Evolutionary conservation across 768 basidiomycete genomes (phyloP).

Genomic region (Serpula lacrymans): DNA sequence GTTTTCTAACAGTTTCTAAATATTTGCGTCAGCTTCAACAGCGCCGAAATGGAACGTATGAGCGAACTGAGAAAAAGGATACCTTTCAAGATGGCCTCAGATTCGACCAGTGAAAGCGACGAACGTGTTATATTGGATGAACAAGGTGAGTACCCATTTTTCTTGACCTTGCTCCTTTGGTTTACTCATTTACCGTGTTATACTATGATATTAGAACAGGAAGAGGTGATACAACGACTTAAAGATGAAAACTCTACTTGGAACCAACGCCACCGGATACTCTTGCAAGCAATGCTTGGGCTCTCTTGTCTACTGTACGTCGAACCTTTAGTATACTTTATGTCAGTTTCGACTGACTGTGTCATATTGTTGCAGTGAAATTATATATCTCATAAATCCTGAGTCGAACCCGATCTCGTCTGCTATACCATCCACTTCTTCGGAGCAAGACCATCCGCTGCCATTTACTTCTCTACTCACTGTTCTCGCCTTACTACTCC

Average conservation of each 20-base stretch:
- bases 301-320: constrained; percentile 48
- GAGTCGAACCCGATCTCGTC: constrained; percentile 45
- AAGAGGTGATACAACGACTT: constrained; percentile 50
- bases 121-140: constrained; percentile 44
- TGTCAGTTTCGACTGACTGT: constrained; percentile 6
- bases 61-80: constrained; percentile 40
- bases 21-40: no score
- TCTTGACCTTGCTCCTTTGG: not conserved
- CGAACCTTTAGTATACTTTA: not conserved
- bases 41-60: no score
- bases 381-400: constrained; percentile 42
- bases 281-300: constrained; percentile 39
- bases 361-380: constrained; percentile 34
- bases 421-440: constrained; percentile 34
- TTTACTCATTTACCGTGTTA: no score
- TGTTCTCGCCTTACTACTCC: constrained; percentile 46
- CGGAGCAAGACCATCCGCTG: constrained; percentile 28
- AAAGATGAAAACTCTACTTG: constrained; percentile 41
- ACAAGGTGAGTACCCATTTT: constrained; percentile 36
- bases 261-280: constrained; percentile 38
- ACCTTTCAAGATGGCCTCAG: constrained; percentile 38
- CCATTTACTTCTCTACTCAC: constrained; percentile 45
- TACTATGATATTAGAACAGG: constrained; percentile 48
- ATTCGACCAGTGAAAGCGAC: constrained; percentile 26
- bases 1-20: no score